Percentiles rank a stretch among this genome's conserved stretches.
Evolutionary conservation across 1,284 basidiomycete species (phyloP).

Genomic region (Peniophora sp.): DNA sequence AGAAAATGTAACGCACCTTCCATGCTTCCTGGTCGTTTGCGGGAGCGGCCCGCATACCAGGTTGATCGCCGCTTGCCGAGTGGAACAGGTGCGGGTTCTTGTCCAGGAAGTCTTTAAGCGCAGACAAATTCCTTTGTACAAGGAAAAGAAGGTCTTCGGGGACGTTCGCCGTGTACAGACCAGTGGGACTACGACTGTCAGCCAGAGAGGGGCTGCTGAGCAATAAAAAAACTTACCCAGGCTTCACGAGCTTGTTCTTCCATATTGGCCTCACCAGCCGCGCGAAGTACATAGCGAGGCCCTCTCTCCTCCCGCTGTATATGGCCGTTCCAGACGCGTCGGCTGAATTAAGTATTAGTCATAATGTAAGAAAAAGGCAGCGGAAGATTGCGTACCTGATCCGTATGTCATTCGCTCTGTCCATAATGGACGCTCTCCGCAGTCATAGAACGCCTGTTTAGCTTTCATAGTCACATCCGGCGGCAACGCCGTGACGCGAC

Average conservation of each 20-base stretch:
- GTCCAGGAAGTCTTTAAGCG: slow-evolving; percentile 69
- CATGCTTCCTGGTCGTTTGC: slow-evolving; percentile 73
- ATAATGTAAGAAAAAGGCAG: slow-evolving; percentile 2
- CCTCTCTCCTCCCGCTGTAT: slow-evolving; percentile 87
- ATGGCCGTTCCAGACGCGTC: slow-evolving; percentile 67
- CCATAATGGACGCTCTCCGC: slow-evolving; percentile 76
- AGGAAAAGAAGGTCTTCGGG: slow-evolving; percentile 56
- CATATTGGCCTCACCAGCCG: slow-evolving; percentile 84
- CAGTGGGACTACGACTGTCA: slow-evolving; percentile 26
- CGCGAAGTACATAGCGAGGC: slow-evolving; percentile 81
- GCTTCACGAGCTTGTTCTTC: slow-evolving; percentile 68
- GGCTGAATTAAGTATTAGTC: slow-evolving; percentile 14
- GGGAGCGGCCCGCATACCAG: slow-evolving; percentile 42
- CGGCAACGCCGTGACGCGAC: slow-evolving; percentile 41
- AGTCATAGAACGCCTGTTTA: slow-evolving; percentile 78
- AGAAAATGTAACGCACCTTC: slow-evolving; percentile 43
- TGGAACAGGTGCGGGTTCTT: slow-evolving; percentile 77
- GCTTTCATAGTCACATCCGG: slow-evolving; percentile 61
- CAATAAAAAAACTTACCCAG: slow-evolving; percentile 34
- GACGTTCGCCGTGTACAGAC: slow-evolving; percentile 48
- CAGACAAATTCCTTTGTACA: slow-evolving; percentile 74
- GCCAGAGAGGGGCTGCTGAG: slow-evolving; percentile 5
- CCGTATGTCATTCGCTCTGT: slow-evolving; percentile 64
- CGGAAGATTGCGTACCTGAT: slow-evolving; percentile 43
- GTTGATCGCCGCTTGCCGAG: slow-evolving; percentile 60